These are phyloP conservation scores for Sugiyamaella floridensis DNA, from an alignment of 805 yeast species.

Conservation along the genomic window DNA sequence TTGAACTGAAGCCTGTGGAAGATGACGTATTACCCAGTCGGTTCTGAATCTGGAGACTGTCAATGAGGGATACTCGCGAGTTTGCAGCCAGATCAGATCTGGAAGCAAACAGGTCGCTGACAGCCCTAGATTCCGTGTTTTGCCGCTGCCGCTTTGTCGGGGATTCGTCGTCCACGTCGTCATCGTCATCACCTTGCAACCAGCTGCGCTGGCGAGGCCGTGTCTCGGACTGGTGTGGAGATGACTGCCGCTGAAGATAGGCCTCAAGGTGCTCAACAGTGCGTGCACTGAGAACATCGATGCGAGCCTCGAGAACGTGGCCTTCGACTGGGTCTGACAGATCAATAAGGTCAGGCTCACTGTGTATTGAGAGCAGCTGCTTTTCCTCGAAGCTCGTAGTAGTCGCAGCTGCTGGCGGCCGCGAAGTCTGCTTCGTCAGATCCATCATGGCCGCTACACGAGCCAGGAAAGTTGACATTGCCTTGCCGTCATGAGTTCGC, in stretches of 20 bases:
- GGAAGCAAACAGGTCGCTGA: background rate
- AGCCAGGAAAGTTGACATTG: background rate
- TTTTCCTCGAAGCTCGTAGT: background rate
- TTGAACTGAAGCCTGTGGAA: slow-evolving; percentile 6
- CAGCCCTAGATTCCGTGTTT: background rate
- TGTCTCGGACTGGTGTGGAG: background rate
- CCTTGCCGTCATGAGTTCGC: background rate
- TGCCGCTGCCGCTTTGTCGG: slow-evolving; percentile 10
- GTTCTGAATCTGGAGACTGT: slow-evolving; percentile 13
- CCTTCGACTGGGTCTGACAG: background rate
- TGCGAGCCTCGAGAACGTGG: slow-evolving; percentile 3
- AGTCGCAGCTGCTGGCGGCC: background rate
- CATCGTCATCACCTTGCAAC: background rate
- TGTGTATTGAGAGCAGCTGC: background rate
- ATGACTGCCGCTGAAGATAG: background rate
- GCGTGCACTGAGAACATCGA: slow-evolving; percentile 29
- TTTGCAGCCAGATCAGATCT: background rate
- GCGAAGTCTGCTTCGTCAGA: background rate
- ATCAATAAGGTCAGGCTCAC: background rate
- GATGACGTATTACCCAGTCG: slow-evolving; percentile 14
- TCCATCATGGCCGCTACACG: slow-evolving; percentile 2
- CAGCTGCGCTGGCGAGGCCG: background rate
- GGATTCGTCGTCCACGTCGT: slow-evolving; percentile 8
- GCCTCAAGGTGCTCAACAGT: slow-evolving; percentile 27
- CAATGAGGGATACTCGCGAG: slow-evolving; percentile 9